These are phyloP conservation scores for Schizochytrium sp. DNA, from an alignment of 108 stramenopile species.

Conservation along the genomic window DNA sequence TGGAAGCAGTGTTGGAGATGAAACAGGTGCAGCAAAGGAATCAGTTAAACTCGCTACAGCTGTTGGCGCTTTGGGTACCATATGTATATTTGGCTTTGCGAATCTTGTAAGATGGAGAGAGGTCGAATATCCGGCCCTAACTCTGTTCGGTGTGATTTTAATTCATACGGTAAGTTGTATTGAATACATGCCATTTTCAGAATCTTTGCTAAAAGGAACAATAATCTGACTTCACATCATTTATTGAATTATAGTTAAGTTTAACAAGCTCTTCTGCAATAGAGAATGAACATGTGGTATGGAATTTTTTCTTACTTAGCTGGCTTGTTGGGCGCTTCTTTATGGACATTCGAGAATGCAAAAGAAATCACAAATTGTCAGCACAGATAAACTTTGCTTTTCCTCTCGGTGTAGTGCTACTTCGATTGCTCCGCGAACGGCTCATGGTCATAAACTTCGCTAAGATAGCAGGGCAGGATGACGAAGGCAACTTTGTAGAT, in stretches of 20 bases:
- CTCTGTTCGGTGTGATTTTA: not conserved
- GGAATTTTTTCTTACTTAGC: not conserved
- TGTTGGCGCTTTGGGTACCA: not conserved
- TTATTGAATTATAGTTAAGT: not conserved
- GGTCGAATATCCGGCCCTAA: not conserved
- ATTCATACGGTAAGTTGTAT: not conserved
- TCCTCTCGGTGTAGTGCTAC: not conserved
- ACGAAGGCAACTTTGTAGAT: conserved; percentile 49
- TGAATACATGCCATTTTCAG: too few relatives aligned
- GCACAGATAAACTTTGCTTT: not conserved
- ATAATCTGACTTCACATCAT: not conserved
- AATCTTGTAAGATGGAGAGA: not conserved
- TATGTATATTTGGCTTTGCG: not conserved
- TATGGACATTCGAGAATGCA: not conserved
- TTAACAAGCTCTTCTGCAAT: conserved; percentile 56
- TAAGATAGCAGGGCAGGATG: not conserved
- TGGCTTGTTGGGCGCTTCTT: not conserved
- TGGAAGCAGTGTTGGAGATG: not conserved
- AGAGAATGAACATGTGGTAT: conserved; percentile 56
- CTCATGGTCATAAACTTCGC: conserved; percentile 53
- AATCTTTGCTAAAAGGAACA: too few relatives aligned
- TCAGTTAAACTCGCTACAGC: not conserved
- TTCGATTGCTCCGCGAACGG: not conserved
- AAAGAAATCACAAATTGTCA: not conserved
- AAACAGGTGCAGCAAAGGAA: not conserved